Base-by-base conservation (phyloP, 768 basidiomycete genomes). In the Tulasnella sp. region DNA sequence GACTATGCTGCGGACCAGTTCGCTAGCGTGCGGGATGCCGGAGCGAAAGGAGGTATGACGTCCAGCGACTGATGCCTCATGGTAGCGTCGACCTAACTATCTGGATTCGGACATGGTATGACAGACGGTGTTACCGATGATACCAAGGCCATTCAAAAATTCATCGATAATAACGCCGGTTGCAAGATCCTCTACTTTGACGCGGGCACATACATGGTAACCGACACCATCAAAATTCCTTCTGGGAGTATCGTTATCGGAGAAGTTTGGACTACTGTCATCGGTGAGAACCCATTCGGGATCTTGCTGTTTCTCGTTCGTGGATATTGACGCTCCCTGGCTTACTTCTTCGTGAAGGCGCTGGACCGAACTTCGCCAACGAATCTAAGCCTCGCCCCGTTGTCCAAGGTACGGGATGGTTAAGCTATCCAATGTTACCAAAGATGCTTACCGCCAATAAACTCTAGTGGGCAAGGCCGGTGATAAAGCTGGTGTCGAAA, bases 131-230 rank as follows among this genome's bases (percentile, higher is more conserved):
- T 80, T 36, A 90, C 91, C 6, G 93, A 94, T 81, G 93, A 94
- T 80, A 93, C 93, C 0, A 85, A 84, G 40, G 91, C 90, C 17
- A 83, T 94, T 29, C 85, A 89, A 78, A 84, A 85, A 2, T 84
- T 92, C n/a, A 87, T 94, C 77, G 80, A 86, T 69, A 82, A 88
- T 84, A 91, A 85, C 81, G 83, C 89, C 29, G 90, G 89, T 5
- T 89, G 89, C 84, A 93, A 91, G 81, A 90, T 94, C 80, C 90
- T 94, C 68, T 93, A 92, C 85, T 88, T 94, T 80, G 93, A 94
- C 79, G 90, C 91, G 9, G 89, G 89, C 22, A 86, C 85, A 5
- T 90, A 90, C 78, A 78, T 88, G 45, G 85, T 90, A 37, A 86
- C 87, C 37, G 74, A 84, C 79, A 90, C 89, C 1, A 77, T 91